Base-by-base conservation (phyloP, 352 stramenopile species). In the Blastocystis sp. region DNA sequence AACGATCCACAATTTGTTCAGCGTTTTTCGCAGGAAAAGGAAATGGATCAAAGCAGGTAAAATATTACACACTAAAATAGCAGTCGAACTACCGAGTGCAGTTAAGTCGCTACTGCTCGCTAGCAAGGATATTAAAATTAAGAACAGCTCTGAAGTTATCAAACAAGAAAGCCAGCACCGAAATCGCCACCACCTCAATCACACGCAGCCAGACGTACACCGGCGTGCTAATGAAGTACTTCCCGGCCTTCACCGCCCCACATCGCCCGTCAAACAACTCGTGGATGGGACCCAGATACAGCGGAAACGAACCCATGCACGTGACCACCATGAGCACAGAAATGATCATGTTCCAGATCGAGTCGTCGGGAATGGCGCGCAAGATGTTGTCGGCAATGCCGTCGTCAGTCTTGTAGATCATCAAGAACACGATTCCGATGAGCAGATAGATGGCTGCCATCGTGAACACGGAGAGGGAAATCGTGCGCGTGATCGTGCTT, bases 71-170 rank as follows among this genome's bases (percentile, higher is more conserved):
- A 85, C 54, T 8, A 85, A 30, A 68, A 85, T 85, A 9, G 73
- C 47, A 8, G 73, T 65, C 7, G 54, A 85, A 45, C 73, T 85
- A 37, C 73, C 73, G 43, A 85, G 50, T 85, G 39, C 16, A 3
- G 50, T 85, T 47, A 85, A 85, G 73, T 39, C 13, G 24, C 41
- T 55, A 16, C 1, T 30, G 3, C 30, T 0, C 30, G 0, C 1
- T 4, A 26, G 9, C 50, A 85, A 85, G 73, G 73, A 85, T 85
- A 85, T 85, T 69, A 13, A 85, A 85, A 85, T 68, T 85, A 2
- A 85, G 26, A 2, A 85, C 54, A 39, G 50, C 73, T 9, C 41
- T 66, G 39, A 85, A 85, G 56, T 68, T 39, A 20, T 64, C 34
- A 55, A 85, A 68, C 7, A 69, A 20, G 39, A 54, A 68, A 2